Percentiles rank a stretch among this genome's conserved stretches.
Evolutionary conservation across 1,284 basidiomycete genomes (phyloP).

Genomic region (Megacollybia platyphylla): DNA sequence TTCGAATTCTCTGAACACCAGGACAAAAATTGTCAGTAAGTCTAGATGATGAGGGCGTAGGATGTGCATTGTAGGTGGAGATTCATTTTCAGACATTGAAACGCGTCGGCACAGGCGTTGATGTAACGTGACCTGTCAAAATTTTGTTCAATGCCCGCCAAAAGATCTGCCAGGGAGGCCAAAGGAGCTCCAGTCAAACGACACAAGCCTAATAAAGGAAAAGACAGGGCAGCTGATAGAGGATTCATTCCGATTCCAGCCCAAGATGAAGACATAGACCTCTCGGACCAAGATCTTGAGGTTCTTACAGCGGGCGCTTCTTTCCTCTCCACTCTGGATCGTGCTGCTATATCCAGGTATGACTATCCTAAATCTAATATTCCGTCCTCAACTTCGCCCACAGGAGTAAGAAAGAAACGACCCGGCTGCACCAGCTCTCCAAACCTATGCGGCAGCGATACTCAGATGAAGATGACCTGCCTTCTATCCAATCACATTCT

Average conservation of each 20-base stretch:
- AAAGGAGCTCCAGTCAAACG: constrained; percentile 23
- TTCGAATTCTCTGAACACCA: constrained; percentile 44
- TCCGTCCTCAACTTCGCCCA: constrained; percentile 1
- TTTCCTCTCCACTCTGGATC: constrained; percentile 56
- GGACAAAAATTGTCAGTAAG: constrained; percentile 45
- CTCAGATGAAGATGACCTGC: constrained; percentile 40
- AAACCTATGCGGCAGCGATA: constrained; percentile 37
- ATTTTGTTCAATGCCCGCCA: not conserved
- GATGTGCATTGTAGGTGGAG: constrained; percentile 44
- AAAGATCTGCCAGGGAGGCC: not conserved
- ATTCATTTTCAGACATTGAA: not conserved
- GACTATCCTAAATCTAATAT: constrained; percentile 8
- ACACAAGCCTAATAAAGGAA: constrained; percentile 29
- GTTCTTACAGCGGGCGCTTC: constrained; percentile 39
- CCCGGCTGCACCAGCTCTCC: constrained; percentile 46
- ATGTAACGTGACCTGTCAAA: not conserved
- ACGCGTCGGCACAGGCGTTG: not conserved
- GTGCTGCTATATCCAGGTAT: constrained; percentile 60
- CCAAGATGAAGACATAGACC: constrained; percentile 20
- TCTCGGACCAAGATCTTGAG: constrained; percentile 54
- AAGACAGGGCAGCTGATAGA: constrained; percentile 44
- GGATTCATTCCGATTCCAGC: constrained; percentile 50
- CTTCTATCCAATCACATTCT: constrained; percentile 49
- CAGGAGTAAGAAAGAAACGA: constrained; percentile 72
- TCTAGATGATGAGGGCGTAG: constrained; percentile 64